Base-by-base conservation (phyloP, 2,329 filamentous ascomycete species). In the Fusarium begoniae region DNA sequence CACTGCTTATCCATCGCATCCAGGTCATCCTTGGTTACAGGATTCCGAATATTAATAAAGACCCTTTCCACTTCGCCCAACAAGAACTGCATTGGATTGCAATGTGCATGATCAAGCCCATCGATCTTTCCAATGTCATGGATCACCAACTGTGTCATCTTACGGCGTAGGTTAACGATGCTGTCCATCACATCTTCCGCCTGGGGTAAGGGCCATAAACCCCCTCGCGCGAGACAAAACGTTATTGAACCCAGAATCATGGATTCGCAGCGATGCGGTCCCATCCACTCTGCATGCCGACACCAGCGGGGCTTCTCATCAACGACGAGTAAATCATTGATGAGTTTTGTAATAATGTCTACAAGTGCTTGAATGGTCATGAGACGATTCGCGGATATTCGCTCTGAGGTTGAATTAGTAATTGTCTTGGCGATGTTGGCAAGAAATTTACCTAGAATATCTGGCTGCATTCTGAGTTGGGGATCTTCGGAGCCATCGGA, bases 241-340 rank as follows among this genome's bases (percentile, higher is more conserved):
- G 54, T 56, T 43, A 43, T 56, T 3, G 81, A 82, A 4, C 81
- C 80, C 2, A 82, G 72, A 14, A 82, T 82, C 80, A 82, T 83
- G 28, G 80, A 82, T 43, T 83, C 81, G 65, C 81, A 83, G 14
- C 78, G 73, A 55, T 82, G 81, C 38, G 53, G 80, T 2, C 80
- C 81, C 79, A 81, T 81, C 73, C 77, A 82, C 8, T 75, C 73
- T 3, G 81, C 80, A 60, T 82, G 79, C 2, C 72, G 74, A 38
- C 81, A 82, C 80, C 80, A 82, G 15, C 81, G 75, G 6, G 78
- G 77, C 26, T 73, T 74, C 55, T 81, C 80, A 47, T 81, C 79
- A 10, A 56, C 53, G 3, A 56, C 38, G 3, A 56, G 38, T 11
- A 56, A 10, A 30, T 35, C 22, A 18, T 56, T 40, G 17, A 56